A percentile compares a stretch with the other conserved stretches of the same genome.
Conservation (phyloP, 495 filamentous ascomycete genomes). For the Talaromyces borbonicus region DNA sequence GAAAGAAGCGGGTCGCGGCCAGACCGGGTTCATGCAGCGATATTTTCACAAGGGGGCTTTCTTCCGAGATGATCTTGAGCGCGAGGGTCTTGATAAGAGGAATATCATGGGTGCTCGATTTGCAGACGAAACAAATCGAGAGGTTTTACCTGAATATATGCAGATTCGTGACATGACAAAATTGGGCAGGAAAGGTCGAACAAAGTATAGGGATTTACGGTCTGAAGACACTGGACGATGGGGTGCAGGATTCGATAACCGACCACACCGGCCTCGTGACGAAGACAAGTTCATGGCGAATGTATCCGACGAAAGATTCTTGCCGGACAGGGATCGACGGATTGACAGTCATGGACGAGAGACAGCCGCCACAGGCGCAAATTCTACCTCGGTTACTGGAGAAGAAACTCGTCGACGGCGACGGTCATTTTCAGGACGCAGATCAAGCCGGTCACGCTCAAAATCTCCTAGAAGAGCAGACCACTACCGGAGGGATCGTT, state of each 20-base stretch:
- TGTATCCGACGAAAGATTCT: slow-evolving; percentile 60
- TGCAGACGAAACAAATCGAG: slow-evolving; percentile 67
- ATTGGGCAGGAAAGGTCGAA: slow-evolving; percentile 84
- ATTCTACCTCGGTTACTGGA: slow-evolving; percentile 38
- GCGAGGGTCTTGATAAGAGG: slow-evolving; percentile 60
- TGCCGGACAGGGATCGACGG: slow-evolving; percentile 44
- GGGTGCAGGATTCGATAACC: slow-evolving; percentile 50
- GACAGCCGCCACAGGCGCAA: slow-evolving; percentile 37
- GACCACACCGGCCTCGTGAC: slow-evolving; percentile 25
- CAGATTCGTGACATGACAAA: slow-evolving; percentile 92
- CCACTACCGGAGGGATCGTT: slow-evolving; percentile 15
- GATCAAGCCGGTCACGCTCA: slow-evolving; percentile 17
- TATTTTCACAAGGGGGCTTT: slow-evolving; percentile 97
- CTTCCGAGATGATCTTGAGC: slow-evolving; percentile 70
- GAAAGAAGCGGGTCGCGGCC: slow-evolving; percentile 65
- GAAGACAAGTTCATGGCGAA: slow-evolving; percentile 27
- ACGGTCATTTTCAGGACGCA: slow-evolving; percentile 14
- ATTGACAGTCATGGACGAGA: slow-evolving; percentile 21
- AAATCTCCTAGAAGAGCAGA: slow-evolving; percentile 26
- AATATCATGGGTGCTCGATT: slow-evolving; percentile 75
- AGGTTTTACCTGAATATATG: slow-evolving; percentile 82
- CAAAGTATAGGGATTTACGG: slow-evolving; percentile 79
- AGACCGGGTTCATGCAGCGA: slow-evolving; percentile 88
- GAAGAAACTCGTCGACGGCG: slow-evolving; percentile 21
- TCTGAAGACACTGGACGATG: slow-evolving; percentile 87